Conservation (phyloP, 805 yeast genomes). For the Nakazawaea wickerhamii region DNA sequence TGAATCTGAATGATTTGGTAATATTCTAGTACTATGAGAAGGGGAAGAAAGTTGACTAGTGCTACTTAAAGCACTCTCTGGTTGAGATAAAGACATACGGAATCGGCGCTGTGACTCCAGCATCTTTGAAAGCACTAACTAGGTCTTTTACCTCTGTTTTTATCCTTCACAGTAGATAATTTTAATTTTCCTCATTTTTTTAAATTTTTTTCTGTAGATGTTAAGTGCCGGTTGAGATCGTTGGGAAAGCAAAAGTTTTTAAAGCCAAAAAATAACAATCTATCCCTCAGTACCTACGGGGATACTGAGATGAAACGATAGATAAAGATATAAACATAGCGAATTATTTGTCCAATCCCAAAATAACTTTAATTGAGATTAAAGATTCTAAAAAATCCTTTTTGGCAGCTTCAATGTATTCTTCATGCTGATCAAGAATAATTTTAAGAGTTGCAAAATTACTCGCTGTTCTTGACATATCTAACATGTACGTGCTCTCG, state of each 20-base stretch:
- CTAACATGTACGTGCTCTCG: slow-evolving; percentile 4
- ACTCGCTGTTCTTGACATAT: neutral
- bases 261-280: too few relatives aligned
- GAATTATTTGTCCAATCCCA: neutral
- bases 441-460: neutral
- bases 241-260: too few relatives aligned
- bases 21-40: slow-evolving; percentile 9
- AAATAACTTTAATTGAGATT: slow-evolving; percentile 1
- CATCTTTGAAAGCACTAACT: neutral
- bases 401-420: slow-evolving; percentile 6
- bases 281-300: too few relatives aligned
- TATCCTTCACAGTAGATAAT: neutral
- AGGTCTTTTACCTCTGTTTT: neutral
- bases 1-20: slow-evolving; percentile 12
- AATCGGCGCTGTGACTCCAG: neutral
- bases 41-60: slow-evolving; percentile 4
- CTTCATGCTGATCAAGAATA: slow-evolving; percentile 3
- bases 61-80: neutral
- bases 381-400: slow-evolving; percentile 6
- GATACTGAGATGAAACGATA: neutral
- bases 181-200: neutral
- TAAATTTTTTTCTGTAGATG: neutral
- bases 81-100: neutral
- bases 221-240: neutral
- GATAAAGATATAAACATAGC: neutral